Conservation (phyloP, 2,329 filamentous ascomycete species). For the Alternaria atra region DNA sequence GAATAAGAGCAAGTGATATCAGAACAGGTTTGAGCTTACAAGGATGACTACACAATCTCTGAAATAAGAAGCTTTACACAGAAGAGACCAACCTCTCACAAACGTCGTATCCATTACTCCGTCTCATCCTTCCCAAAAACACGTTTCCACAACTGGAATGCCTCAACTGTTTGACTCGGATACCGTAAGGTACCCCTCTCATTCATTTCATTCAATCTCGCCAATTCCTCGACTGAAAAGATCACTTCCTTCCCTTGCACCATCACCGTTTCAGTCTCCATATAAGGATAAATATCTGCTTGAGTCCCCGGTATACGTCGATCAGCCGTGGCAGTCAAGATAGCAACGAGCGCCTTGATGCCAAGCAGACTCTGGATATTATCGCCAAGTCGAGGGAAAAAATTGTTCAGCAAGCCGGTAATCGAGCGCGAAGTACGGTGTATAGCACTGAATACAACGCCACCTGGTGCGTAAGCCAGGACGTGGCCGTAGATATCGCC, state of each 20-base stretch:
- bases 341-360: conserved; percentile 37
- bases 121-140: conserved; percentile 31
- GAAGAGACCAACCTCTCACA: neutral
- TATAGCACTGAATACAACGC: conserved; percentile 27
- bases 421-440: conserved; percentile 22
- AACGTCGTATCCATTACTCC: neutral
- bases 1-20: conserved; percentile 20
- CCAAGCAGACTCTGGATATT: conserved; percentile 40
- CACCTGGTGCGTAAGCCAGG: conserved; percentile 41
- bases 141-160: conserved; percentile 36
- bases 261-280: conserved; percentile 20
- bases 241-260: conserved; percentile 12
- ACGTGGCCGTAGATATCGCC: conserved; percentile 48
- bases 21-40: too few relatives aligned
- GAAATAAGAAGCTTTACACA: neutral
- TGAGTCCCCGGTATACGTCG: conserved; percentile 41
- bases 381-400: conserved; percentile 38
- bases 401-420: conserved; percentile 26
- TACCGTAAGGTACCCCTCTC: conserved; percentile 36
- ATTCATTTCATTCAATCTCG: conserved; percentile 28
- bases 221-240: conserved; percentile 26
- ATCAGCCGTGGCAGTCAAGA: conserved; percentile 44
- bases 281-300: conserved; percentile 40
- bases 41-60: neutral
- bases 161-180: conserved; percentile 42